phyloP scores from a whole-genome alignment of 345 rosid genomes.

The Rubroshorea leprosula region DNA sequence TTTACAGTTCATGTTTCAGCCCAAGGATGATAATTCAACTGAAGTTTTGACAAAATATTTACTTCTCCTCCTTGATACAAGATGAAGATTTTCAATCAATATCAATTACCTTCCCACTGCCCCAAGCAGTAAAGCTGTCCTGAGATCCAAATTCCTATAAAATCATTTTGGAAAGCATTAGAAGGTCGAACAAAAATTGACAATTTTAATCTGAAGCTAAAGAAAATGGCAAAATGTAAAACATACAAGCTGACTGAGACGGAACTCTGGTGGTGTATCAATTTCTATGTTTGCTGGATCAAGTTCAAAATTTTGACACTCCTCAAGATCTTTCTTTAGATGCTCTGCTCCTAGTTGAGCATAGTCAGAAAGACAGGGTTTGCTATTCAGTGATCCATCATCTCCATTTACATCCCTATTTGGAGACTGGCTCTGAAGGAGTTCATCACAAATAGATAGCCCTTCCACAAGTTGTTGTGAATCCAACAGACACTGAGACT shows the following conservation, averaged over 20 bases:
- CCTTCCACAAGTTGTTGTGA: constrained; percentile 95
- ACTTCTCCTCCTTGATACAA: neutral
- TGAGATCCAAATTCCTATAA: constrained; percentile 88
- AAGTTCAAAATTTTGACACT: constrained; percentile 60
- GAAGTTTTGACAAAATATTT: constrained; percentile 5
- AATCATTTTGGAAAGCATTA: neutral
- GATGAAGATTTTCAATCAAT: constrained; percentile 9
- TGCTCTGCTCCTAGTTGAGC: constrained; percentile 61
- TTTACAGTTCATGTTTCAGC: constrained; percentile 5
- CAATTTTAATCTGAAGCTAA: neutral
- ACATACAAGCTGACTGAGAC: constrained; percentile 90
- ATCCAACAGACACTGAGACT: constrained; percentile 59
- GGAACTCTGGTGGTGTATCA: constrained; percentile 90
- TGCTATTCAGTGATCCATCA: constrained; percentile 27
- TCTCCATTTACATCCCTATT: constrained; percentile 39
- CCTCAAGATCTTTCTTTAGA: constrained; percentile 83
- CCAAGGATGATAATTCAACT: constrained; percentile 2
- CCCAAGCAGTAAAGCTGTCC: constrained; percentile 84
- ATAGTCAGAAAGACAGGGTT: constrained; percentile 68
- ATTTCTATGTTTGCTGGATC: constrained; percentile 80
- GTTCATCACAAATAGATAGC: constrained; percentile 73
- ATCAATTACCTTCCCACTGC: constrained; percentile 41
- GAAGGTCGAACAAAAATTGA: constrained; percentile 5
- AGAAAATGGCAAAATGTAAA: neutral
- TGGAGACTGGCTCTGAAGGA: constrained; percentile 79